Percentiles rank a stretch among this genome's conserved stretches.
These are phyloP conservation scores for Sugiyamaella pinicola DNA, from an alignment of 1,139 yeast species.

Conservation along the genomic window DNA sequence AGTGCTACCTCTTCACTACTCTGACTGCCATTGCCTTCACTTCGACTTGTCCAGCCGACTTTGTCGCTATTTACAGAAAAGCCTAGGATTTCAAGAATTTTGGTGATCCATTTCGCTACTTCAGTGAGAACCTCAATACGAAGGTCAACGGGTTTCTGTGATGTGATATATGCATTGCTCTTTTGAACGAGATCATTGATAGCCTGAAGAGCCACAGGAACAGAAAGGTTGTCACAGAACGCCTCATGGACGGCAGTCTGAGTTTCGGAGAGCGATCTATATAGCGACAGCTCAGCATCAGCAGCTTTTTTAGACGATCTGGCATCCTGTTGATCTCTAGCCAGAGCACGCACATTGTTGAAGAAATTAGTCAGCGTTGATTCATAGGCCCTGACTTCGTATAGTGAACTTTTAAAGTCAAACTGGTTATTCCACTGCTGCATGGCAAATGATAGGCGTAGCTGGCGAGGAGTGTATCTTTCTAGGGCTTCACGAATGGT, in stretches of 20 bases:
- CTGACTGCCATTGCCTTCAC: slow-evolving; percentile 29
- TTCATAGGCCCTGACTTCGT: slow-evolving; percentile 78
- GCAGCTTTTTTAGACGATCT: slow-evolving; percentile 64
- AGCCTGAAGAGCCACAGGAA: slow-evolving; percentile 70
- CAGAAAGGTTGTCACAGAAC: slow-evolving; percentile 83
- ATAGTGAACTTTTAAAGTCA: slow-evolving; percentile 83
- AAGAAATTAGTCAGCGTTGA: slow-evolving; percentile 77
- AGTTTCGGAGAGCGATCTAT: slow-evolving; percentile 53
- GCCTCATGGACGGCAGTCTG: slow-evolving; percentile 71
- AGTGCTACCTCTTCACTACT: slow-evolving; percentile 66
- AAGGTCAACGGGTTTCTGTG: slow-evolving; percentile 48
- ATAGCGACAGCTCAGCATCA: slow-evolving; percentile 56
- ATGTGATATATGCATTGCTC: slow-evolving; percentile 69
- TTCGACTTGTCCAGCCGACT: slow-evolving; percentile 67
- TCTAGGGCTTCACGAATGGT: slow-evolving; percentile 88
- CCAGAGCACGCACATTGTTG: slow-evolving; percentile 77
- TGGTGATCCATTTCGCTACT: slow-evolving; percentile 68
- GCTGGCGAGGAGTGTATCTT: slow-evolving; percentile 71
- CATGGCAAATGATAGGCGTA: slow-evolving; percentile 85
- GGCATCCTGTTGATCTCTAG: slow-evolving; percentile 57
- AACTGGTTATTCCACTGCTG: slow-evolving; percentile 91
- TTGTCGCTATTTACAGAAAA: slow-evolving; percentile 68
- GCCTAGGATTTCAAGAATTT: slow-evolving; percentile 71
- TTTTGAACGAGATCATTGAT: slow-evolving; percentile 69
- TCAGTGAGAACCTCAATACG: slow-evolving; percentile 68